phyloP scores from a whole-genome alignment of 2,329 filamentous ascomycete genomes.

The Aspergillus spinulosporus region DNA sequence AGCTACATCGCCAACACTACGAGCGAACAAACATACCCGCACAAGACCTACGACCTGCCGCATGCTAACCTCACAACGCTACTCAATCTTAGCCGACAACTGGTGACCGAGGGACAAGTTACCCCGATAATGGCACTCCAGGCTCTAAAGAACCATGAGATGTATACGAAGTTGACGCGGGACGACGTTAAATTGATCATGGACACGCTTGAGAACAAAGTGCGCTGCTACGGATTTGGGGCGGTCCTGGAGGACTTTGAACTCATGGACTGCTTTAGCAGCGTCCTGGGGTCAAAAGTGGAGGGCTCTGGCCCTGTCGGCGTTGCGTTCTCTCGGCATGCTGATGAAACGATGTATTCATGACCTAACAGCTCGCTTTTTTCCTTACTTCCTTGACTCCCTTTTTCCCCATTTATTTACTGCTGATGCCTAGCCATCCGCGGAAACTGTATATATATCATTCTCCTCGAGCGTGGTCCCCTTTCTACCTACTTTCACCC shows the following conservation, averaged over 20 bases:
- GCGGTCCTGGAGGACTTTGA: constrained; percentile 70
- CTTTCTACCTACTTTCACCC: constrained; percentile 6
- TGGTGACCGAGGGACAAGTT: constrained; percentile 78
- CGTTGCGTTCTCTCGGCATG: constrained; percentile 23
- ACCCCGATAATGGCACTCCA: constrained; percentile 96
- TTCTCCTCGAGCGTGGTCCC: constrained; percentile 6
- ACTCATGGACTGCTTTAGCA: constrained; percentile 70
- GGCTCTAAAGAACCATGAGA: constrained; percentile 71
- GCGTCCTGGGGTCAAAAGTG: constrained; percentile 55
- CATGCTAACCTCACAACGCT: constrained; percentile 77
- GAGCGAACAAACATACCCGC: constrained; percentile 56
- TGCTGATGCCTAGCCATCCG: background rate
- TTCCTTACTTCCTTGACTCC: background rate
- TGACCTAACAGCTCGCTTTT: constrained; percentile 18
- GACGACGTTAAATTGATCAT: constrained; percentile 72
- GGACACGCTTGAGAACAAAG: constrained; percentile 73
- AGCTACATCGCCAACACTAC: constrained; percentile 59
- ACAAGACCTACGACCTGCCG: constrained; percentile 76
- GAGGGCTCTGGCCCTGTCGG: constrained; percentile 18
- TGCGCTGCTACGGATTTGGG: constrained; percentile 85
- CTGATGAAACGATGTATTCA: constrained; percentile 38
- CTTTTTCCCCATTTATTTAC: background rate
- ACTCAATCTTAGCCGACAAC: constrained; percentile 76
- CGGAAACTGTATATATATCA: constrained; percentile 3
- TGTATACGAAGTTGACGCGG: constrained; percentile 64